A percentile compares a stretch with the other conserved stretches of the same genome.
Conservation (phyloP, 1,284 basidiomycete species). For the Austroboletus niveus region DNA sequence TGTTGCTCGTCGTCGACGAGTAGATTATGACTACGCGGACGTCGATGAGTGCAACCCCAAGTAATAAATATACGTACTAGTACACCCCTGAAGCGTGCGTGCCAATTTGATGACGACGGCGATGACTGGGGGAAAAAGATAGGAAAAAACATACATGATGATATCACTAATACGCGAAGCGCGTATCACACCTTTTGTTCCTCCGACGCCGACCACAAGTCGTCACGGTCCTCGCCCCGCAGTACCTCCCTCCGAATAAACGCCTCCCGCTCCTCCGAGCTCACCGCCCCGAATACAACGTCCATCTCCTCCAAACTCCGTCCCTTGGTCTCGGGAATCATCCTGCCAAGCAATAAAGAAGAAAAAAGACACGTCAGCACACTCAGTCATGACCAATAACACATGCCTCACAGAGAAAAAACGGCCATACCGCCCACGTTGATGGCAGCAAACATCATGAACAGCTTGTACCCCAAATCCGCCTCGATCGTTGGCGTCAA, state of each 20-base stretch:
- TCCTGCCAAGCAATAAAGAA: constrained; percentile 32
- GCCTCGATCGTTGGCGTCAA: constrained; percentile 66
- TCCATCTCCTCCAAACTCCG: constrained; percentile 79
- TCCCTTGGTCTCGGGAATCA: constrained; percentile 77
- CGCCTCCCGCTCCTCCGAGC: constrained; percentile 53
- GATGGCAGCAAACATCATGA: constrained; percentile 67
- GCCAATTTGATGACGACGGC: too few species aligned
- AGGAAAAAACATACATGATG: too few species aligned
- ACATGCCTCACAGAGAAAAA: constrained; percentile 40
- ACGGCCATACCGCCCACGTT: constrained; percentile 52
- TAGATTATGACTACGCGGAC: background rate
- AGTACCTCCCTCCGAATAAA: constrained; percentile 50
- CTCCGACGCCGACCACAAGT: background rate
- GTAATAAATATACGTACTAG: too few species aligned
- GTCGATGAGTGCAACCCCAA: too few species aligned
- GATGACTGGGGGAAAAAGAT: too few species aligned
- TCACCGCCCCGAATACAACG: constrained; percentile 71
- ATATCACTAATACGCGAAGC: background rate
- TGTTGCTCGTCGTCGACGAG: background rate
- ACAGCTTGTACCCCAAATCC: constrained; percentile 62
- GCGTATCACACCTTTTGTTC: constrained; percentile 9
- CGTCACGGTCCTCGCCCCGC: constrained; percentile 12
- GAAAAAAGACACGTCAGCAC: constrained; percentile 24
- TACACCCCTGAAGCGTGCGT: too few species aligned
- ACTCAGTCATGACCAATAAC: background rate